These are phyloP conservation scores for Phyllachora maydis DNA, from an alignment of 2,329 filamentous ascomycete species.

Conservation along the genomic window DNA sequence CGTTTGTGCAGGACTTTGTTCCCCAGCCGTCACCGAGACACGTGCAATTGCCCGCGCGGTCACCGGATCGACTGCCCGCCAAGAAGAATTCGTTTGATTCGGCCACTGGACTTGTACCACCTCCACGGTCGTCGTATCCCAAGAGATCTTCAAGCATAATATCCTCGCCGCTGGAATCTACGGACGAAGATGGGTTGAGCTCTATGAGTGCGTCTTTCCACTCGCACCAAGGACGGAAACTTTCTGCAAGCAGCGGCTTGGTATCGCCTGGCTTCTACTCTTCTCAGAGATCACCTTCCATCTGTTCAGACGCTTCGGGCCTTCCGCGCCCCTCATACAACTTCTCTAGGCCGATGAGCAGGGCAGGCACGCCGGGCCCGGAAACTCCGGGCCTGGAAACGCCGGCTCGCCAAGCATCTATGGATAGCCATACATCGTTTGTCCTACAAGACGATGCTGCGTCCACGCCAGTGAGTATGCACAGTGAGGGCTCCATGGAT, in stretches of 20 bases:
- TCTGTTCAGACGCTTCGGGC: constrained; percentile 61
- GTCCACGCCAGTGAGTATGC: constrained; percentile 52
- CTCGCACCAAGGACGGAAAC: constrained; percentile 53
- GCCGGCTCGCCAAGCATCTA: constrained; percentile 40
- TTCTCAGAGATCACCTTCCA: constrained; percentile 61
- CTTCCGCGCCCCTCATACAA: constrained; percentile 66
- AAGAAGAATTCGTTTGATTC: constrained; percentile 27
- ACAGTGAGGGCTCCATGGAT: constrained; percentile 46
- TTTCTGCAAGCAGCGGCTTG: constrained; percentile 47
- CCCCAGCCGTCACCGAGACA: too few relatives aligned
- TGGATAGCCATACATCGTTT: constrained; percentile 46
- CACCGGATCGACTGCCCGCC: constrained; percentile 18
- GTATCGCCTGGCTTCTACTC: constrained; percentile 37
- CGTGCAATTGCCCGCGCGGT: too few relatives aligned
- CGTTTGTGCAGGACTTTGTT: too few relatives aligned
- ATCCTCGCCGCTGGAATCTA: constrained; percentile 41
- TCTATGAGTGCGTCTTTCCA: constrained; percentile 30
- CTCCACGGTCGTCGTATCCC: constrained; percentile 25
- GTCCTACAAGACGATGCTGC: constrained; percentile 41
- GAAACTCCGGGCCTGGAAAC: constrained; percentile 29
- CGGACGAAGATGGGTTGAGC: constrained; percentile 45
- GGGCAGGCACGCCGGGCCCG: constrained; percentile 45
- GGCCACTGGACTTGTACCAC: constrained; percentile 25
- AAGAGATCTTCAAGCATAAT: constrained; percentile 37
- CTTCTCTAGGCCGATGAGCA: constrained; percentile 79